Evolutionary conservation across 345 rosid species (phyloP), one percentile per base, ranked within the genome.

Genomic region (Rhodamnia argentea): DNA sequence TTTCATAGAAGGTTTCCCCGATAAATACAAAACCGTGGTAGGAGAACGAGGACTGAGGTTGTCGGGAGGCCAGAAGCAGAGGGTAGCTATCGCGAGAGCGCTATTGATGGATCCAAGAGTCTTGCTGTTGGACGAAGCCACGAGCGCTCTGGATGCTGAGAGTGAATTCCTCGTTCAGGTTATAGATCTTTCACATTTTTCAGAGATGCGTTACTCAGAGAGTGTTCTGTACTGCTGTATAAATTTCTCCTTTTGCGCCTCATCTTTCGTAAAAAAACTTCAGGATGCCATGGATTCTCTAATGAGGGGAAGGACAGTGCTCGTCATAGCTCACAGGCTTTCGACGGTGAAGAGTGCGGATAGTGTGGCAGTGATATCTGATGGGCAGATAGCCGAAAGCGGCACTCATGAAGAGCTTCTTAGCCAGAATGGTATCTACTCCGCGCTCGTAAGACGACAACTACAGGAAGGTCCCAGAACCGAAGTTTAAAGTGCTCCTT

Each of bases 211-310:
- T 52, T 20, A 54, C 12, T 85, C 16, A 14, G 2, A 70, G 78
- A 70, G 78, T 22, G 81, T 70, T 37, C 81, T 70, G 47, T 20
- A 42, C 62, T 18, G 42, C n/a, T 26, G 56, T 20, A 42, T 83
- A 54, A 83, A n/a, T 7, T 1, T 52, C 44, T 83, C 83, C 54
- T 29, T 24, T 74, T 47, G 85, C 20, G 32, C 56, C 20, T 83
- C 64, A 20, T 18, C 11, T 70, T 70, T 70, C 6, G 1, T 70
- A 5, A 10, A 70, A 32, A 32, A 70, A 32, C 24, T 37, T 42
- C 29, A 97, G 99, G 99, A 97, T 88, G 99, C 99, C 2, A 95
- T 97, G 98, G 99, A 97, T 85, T 95, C 98, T 62, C 90, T 97
- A 74, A 97, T 96, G 99, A 92, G 85, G 81, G 97, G 98, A 50